Evolutionary conservation across 1,284 basidiomycete genomes (phyloP), one percentile per base, ranked within the genome.

Genomic region (Marasmius sp.): DNA sequence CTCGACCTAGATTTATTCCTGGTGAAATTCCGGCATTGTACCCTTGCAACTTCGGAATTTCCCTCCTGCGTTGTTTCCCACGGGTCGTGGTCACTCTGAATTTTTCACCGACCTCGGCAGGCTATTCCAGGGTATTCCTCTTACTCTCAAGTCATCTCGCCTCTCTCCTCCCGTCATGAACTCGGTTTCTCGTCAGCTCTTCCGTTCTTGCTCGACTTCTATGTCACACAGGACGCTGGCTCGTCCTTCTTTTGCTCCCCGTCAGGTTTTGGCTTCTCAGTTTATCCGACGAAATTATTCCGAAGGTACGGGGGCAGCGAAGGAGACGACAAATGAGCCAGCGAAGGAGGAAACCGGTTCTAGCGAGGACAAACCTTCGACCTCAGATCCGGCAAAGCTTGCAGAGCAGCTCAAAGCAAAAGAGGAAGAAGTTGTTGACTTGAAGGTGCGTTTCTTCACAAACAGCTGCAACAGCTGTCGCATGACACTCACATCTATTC

Each of bases 371-470:
- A 48, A 60, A 27, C 18, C 55, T 22, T 33, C 45, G 18, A 53
- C n/a, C 43, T 47, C 57, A 62, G 62, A 70, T 56, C 70, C 72
- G 65, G 65, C 70, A 61, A 77, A 78, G 47, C 61, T 68, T 52
- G 73, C 79, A 39, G 80, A 81, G 66, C 87, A 87, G 72, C 80
- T 92, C 62, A 86, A 88, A 76, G 81, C 81, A 64, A 93, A 92
- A 70, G 87, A 92, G 72, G 82, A 78, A 16, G 89, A 92, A 73
- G 84, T 86, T 20, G 77, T 83, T 20, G 92, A 94, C 74, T 80
- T 93, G 64, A 92, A 86, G 57, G 91, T 93, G 71, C 70, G 89
- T 80, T 51, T 18, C 33, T 18, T 50, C 53, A 37, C 14, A 12
- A n/a, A 18, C 11, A 22, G 57, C 27, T 10, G 36, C 37, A 43